phyloP scores from a whole-genome alignment of 768 basidiomycete species.

The Trametes elegans region DNA sequence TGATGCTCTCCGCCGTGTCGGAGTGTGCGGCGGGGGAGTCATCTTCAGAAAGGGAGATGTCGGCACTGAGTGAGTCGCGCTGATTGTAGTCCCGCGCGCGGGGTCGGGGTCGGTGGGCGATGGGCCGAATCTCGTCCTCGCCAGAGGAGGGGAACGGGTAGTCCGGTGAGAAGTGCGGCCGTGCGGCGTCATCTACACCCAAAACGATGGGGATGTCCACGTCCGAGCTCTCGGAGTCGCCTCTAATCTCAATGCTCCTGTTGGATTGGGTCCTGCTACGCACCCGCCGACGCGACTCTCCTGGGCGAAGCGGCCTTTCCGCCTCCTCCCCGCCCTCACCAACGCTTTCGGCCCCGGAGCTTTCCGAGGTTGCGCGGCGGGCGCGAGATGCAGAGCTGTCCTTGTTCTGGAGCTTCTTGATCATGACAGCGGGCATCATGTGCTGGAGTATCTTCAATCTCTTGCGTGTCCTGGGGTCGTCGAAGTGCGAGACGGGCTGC shows the following conservation, averaged over 20 bases:
- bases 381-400: slow-evolving; percentile 1
- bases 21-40: no score
- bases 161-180: background rate
- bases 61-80: background rate
- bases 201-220: slow-evolving; percentile 6
- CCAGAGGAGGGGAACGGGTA: background rate
- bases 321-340: slow-evolving; percentile 31
- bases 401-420: slow-evolving; percentile 34
- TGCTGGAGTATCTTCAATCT: slow-evolving; percentile 39
- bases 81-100: background rate
- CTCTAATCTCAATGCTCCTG: slow-evolving; percentile 42
- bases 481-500: background rate
- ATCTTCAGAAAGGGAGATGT: background rate
- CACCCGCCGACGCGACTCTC: slow-evolving; percentile 46
- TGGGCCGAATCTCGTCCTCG: slow-evolving; percentile 8
- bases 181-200: background rate
- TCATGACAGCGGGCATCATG: slow-evolving; percentile 58
- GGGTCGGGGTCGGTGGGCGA: slow-evolving; percentile 7
- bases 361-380: background rate
- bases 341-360: background rate
- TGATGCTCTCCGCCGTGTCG: slow-evolving; percentile 1
- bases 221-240: slow-evolving; percentile 64
- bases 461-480: slow-evolving; percentile 32
- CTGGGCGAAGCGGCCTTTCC: slow-evolving; percentile 45
- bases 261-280: slow-evolving; percentile 28